Base-by-base conservation (phyloP, 1,284 basidiomycete genomes). In the Macrocybe sp. region DNA sequence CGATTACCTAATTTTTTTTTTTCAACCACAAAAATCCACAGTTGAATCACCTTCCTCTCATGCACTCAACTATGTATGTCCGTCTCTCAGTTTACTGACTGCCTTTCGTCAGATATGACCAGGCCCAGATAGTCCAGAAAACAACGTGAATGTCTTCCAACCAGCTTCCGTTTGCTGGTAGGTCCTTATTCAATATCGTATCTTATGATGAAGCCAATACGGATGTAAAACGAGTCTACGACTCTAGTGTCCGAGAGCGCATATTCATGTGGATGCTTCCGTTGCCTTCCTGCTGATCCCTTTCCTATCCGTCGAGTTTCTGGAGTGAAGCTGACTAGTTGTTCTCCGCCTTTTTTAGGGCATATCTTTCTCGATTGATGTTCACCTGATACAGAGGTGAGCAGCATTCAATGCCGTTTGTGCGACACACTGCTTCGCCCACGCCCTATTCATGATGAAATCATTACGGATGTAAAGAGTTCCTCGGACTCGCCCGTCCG, bases 231-330 rank as follows among this genome's bases (percentile, higher is more conserved):
- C 22, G 73, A 74, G 74, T 71, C 58, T 46, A 55, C 49, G 69
- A 75, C 72, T 64, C 59, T 31, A 51, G 54, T 59, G 61, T 77
- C 78, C 79, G 79, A 84, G 81, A 82, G 81, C 81, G 81, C 83
- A 81, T 72, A 71, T 62, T 68, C 74, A 62, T 82, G 82, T 83
- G 82, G 81, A 84, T 76, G 59, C 59, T 70, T 82, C 77, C 79
- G 79, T 81, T 85, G 79, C 78, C 81, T 84, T 85, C 78, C 79
- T 83, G 76, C 80, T 80, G 79, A 84, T 58, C 53, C 45, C 47
- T 16, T 42, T 29, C 14, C 35, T 16, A 47, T 33, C 8, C 28
- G 2, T 31, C 2, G n/a, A 3, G 5, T 14, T 11, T 37, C 31
- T 32, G 22, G n/a, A 31, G 6, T 31, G n/a, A 31, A 29, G 8